These are phyloP conservation scores for Tubosaeta brunneosetosa DNA, from an alignment of 768 basidiomycete genomes.

Conservation along the genomic window DNA sequence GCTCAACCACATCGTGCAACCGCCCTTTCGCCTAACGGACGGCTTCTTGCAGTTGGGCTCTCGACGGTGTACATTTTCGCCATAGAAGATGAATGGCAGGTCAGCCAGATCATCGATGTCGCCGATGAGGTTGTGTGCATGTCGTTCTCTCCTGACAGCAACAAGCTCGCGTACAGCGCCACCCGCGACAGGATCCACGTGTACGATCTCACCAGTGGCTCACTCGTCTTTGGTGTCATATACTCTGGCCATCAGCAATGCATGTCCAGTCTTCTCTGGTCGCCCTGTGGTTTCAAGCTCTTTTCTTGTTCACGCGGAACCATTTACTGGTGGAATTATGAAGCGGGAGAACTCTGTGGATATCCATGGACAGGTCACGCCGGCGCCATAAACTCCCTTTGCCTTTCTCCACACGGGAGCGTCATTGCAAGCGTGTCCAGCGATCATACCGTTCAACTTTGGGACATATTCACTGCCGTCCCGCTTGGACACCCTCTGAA, in stretches of 20 bases:
- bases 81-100: background rate
- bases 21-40: conserved; percentile 1
- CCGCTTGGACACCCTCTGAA: background rate
- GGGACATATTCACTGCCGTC: background rate
- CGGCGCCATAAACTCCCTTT: accelerated
- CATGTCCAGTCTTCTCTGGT: background rate
- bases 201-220: too few species aligned
- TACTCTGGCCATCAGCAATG: background rate
- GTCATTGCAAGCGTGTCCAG: conserved; percentile 1
- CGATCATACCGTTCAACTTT: conserved; percentile 2
- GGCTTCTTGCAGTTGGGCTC: background rate
- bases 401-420: background rate
- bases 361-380: conserved; percentile 17
- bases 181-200: background rate
- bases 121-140: background rate
- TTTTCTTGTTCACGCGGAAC: background rate
- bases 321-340: background rate
- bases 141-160: conserved; percentile 2
- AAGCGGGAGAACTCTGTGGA: background rate
- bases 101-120: background rate
- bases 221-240: background rate
- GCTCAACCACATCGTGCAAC: too few species aligned
- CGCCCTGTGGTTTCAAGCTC: background rate
- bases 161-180: background rate
- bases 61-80: background rate